These are phyloP conservation scores for Candida sithepensis DNA, from an alignment of 805 yeast species.

Conservation along the genomic window DNA sequence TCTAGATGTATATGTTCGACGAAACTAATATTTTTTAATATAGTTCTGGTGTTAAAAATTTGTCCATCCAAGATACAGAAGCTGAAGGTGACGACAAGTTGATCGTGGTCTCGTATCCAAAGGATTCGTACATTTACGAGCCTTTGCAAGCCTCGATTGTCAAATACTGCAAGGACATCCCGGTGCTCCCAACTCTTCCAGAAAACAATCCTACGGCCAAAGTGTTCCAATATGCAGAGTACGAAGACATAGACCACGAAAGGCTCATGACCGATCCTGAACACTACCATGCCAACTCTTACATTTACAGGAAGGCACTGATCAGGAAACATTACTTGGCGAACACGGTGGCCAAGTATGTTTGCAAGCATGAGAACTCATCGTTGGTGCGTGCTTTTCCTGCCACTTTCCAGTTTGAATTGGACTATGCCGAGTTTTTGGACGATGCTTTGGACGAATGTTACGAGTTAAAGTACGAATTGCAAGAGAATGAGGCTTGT, in stretches of 20 bases:
- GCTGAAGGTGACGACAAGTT: not conserved
- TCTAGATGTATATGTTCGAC: not conserved
- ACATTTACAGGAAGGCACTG: slow-evolving; percentile 83
- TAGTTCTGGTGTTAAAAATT: not conserved
- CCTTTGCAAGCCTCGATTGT: slow-evolving; percentile 39
- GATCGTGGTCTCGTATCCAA: slow-evolving; percentile 36
- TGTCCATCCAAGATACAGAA: not conserved
- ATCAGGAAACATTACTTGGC: slow-evolving; percentile 88
- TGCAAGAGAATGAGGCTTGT: slow-evolving; percentile 45
- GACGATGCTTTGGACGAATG: slow-evolving; percentile 93
- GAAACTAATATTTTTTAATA: slow-evolving; percentile 1
- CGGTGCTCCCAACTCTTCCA: slow-evolving; percentile 8
- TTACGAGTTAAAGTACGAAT: slow-evolving; percentile 79
- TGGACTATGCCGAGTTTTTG: slow-evolving; percentile 93
- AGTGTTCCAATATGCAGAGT: slow-evolving; percentile 80
- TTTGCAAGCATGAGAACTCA: slow-evolving; percentile 71
- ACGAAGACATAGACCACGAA: slow-evolving; percentile 84
- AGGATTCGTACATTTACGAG: slow-evolving; percentile 37
- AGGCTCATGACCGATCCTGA: slow-evolving; percentile 36
- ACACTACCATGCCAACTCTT: slow-evolving; percentile 69
- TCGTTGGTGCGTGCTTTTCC: slow-evolving; percentile 62
- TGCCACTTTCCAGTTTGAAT: slow-evolving; percentile 72
- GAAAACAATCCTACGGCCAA: slow-evolving; percentile 24
- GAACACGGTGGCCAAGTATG: slow-evolving; percentile 73
- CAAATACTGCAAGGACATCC: slow-evolving; percentile 8